Conservation (phyloP, 2,329 filamentous ascomycete genomes). For the Fusarium sp. region DNA sequence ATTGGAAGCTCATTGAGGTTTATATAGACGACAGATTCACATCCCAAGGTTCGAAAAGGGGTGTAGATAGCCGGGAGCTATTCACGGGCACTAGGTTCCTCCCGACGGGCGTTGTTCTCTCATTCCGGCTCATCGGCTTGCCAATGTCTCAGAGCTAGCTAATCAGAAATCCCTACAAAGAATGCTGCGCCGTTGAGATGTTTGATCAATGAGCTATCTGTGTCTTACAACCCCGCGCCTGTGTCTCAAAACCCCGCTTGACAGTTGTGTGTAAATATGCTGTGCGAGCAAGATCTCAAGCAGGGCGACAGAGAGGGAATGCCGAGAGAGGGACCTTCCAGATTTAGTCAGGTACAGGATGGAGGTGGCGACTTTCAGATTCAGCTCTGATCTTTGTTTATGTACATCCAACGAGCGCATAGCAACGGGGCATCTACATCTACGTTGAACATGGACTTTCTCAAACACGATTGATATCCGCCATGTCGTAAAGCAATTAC, state of each 20-base stretch:
- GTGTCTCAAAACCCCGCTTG: slow-evolving; percentile 1
- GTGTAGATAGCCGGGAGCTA: neutral
- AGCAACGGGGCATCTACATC: neutral
- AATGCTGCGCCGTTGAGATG: neutral
- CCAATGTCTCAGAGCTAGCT: neutral
- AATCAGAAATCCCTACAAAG: neutral
- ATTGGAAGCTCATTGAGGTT: neutral
- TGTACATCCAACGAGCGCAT: neutral
- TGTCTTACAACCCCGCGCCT: slow-evolving; percentile 10
- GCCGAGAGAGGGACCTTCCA: neutral
- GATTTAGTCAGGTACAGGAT: neutral
- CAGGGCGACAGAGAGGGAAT: neutral
- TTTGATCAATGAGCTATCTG: neutral
- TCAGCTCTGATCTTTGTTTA: neutral
- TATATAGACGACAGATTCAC: neutral
- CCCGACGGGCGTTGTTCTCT: neutral
- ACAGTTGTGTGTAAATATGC: neutral
- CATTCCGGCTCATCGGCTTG: neutral
- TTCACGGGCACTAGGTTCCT: neutral
- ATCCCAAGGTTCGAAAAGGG: neutral
- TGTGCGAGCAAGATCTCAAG: neutral
- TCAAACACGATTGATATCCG: neutral
- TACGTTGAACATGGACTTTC: too few relatives aligned
- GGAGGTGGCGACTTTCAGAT: neutral
- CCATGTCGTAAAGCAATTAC: neutral